Evolutionary conservation across 2,329 filamentous ascomycete species (phyloP).

Genomic region (Colletotrichum sublineola): DNA sequence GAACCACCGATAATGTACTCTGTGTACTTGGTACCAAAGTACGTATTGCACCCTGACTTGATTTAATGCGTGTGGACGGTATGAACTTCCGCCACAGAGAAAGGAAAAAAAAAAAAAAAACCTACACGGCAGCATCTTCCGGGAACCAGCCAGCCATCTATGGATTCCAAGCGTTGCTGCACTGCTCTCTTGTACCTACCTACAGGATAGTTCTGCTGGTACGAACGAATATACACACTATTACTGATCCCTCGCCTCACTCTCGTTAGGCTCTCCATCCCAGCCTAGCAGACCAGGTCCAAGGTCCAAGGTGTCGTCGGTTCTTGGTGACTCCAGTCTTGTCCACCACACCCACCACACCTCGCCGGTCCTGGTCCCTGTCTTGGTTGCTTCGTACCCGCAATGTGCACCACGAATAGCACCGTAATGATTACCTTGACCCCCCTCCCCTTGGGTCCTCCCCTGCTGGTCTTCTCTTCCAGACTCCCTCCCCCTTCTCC

Average conservation of each 20-base stretch:
- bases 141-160: not conserved
- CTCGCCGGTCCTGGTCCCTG: conserved; percentile 29
- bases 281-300: not conserved
- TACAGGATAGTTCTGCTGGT: no score
- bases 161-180: not conserved
- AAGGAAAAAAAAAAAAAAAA: not conserved
- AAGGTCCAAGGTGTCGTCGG: conserved; percentile 1
- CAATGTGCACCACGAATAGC: conserved; percentile 40
- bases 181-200: not conserved
- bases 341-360: conserved; percentile 1
- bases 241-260: not conserved
- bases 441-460: conserved; percentile 30
- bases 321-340: conserved; percentile 9
- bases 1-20: no score
- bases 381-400: conserved; percentile 39
- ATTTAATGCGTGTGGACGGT: no score
- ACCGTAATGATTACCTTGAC: conserved; percentile 38
- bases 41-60: no score
- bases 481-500: conserved; percentile 24
- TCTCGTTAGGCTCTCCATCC: not conserved
- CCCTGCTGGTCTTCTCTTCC: conserved; percentile 24
- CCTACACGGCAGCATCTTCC: not conserved
- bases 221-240: not conserved
- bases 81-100: not conserved
- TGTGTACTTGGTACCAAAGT: no score